Conservation (phyloP, 192 early-diverging fungal species). For the Coemansia sp. region DNA sequence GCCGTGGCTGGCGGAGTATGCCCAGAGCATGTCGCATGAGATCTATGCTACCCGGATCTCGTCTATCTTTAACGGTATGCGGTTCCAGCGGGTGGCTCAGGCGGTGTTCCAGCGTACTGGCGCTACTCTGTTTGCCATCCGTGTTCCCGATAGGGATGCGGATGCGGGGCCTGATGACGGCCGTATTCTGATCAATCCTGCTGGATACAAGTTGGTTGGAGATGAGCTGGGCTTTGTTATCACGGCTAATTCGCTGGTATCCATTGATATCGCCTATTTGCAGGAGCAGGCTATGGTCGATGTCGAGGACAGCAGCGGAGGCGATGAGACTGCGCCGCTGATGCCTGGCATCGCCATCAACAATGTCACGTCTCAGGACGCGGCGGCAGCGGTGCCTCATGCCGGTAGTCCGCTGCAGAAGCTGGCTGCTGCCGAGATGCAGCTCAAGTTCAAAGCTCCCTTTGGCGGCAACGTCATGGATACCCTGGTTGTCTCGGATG, state of each 20-base stretch:
- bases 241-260: constrained; percentile 42
- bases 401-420: constrained; percentile 38
- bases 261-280: constrained; percentile 43
- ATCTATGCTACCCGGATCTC: constrained; percentile 61
- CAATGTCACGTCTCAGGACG: constrained; percentile 1
- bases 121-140: constrained; percentile 60
- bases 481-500: constrained; percentile 36
- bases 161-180: constrained; percentile 11
- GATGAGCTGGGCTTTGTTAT: constrained; percentile 66
- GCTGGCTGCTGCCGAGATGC: constrained; percentile 26
- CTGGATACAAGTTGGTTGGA: constrained; percentile 55
- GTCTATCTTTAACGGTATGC: constrained; percentile 42
- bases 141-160: constrained; percentile 16
- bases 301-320: constrained; percentile 12
- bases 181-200: constrained; percentile 58
- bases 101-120: constrained; percentile 58
- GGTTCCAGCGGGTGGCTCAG: constrained; percentile 59
- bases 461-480: constrained; percentile 54
- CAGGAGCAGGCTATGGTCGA: constrained; percentile 18
- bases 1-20: constrained; percentile 62
- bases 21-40: constrained; percentile 60
- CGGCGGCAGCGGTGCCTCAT: not conserved
- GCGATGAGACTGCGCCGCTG: constrained; percentile 28
- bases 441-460: constrained; percentile 31
- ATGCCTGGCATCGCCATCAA: constrained; percentile 15